phyloP scores from a whole-genome alignment of 2,329 filamentous ascomycete species.

The Nothophoma quercina region DNA sequence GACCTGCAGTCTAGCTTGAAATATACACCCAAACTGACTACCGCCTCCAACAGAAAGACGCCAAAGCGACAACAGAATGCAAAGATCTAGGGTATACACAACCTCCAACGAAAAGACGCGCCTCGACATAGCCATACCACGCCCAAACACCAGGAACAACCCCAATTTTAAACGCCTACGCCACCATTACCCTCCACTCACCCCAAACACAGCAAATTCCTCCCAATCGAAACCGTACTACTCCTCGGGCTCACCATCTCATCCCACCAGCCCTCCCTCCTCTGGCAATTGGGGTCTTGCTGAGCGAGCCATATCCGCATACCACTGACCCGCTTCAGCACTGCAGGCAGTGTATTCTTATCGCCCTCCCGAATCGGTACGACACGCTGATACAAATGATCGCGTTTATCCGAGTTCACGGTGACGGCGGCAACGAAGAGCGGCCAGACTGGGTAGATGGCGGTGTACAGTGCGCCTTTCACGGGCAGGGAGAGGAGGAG shows the following conservation, averaged over 20 bases:
- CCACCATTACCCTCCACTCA: not conserved
- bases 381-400: slow-evolving; percentile 40
- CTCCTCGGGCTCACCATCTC: slow-evolving; percentile 42
- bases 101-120: too few relatives aligned
- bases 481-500: slow-evolving; percentile 40
- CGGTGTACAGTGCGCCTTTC: slow-evolving; percentile 43
- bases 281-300: slow-evolving; percentile 32
- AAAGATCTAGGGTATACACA: slow-evolving; percentile 7
- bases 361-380: slow-evolving; percentile 44
- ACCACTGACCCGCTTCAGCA: slow-evolving; percentile 41
- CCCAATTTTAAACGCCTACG: too few relatives aligned
- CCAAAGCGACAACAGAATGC: not conserved
- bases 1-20: too few relatives aligned
- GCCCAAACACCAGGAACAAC: too few relatives aligned
- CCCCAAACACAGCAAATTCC: slow-evolving; percentile 26
- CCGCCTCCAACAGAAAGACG: too few relatives aligned
- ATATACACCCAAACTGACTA: too few relatives aligned
- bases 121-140: too few relatives aligned
- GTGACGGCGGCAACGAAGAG: slow-evolving; percentile 45
- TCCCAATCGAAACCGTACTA: slow-evolving; percentile 30
- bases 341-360: slow-evolving; percentile 41
- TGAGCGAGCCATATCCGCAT: slow-evolving; percentile 42
- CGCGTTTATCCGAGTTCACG: slow-evolving; percentile 41
- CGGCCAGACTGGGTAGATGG: slow-evolving; percentile 45
- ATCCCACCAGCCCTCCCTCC: slow-evolving; percentile 43